Percentiles rank a stretch among this genome's conserved stretches.
Evolutionary conservation across 2,329 filamentous ascomycete genomes (phyloP).

Genomic region (Ceratocystis albifundus): DNA sequence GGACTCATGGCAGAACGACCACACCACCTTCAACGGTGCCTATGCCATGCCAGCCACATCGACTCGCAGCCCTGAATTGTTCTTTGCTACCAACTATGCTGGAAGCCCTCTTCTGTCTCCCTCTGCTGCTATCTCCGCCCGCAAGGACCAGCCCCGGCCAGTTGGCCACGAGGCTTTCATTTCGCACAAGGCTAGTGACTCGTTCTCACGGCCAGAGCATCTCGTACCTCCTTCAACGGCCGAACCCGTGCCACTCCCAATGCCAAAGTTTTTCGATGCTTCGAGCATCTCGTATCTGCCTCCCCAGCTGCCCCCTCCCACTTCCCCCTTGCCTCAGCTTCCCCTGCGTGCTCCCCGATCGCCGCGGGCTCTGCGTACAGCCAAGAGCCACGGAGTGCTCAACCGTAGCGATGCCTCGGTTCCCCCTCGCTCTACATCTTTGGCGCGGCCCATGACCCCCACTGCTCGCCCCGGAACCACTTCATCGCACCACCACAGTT

Average conservation of each 20-base stretch:
- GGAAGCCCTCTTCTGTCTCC: slow-evolving; percentile 15
- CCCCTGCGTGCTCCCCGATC: background rate
- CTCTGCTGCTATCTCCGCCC: background rate
- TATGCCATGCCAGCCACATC: slow-evolving; percentile 22
- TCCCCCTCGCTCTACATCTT: slow-evolving; percentile 11
- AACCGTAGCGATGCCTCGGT: slow-evolving; percentile 1
- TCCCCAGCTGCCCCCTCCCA: slow-evolving; percentile 13
- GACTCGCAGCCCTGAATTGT: slow-evolving; percentile 13
- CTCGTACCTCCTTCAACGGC: background rate
- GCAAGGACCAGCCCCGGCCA: slow-evolving; percentile 16
- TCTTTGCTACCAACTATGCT: slow-evolving; percentile 9
- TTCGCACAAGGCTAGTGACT: slow-evolving; percentile 22
- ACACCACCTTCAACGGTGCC: slow-evolving; percentile 8
- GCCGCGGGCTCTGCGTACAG: slow-evolving; percentile 15
- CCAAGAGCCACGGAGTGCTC: slow-evolving; percentile 22
- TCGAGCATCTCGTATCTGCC: slow-evolving; percentile 16
- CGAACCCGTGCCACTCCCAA: background rate
- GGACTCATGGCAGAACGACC: slow-evolving; percentile 39
- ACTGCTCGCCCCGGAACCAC: slow-evolving; percentile 1
- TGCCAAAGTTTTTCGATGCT: slow-evolving; percentile 11
- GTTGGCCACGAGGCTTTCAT: slow-evolving; percentile 23
- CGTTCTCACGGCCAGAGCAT: slow-evolving; percentile 19
- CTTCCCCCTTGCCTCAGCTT: slow-evolving; percentile 14
- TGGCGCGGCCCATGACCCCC: slow-evolving; percentile 15
- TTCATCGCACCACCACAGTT: slow-evolving; percentile 10